Conservation (phyloP, 2,329 filamentous ascomycete genomes). For the Trichoderma afroharzianum region DNA sequence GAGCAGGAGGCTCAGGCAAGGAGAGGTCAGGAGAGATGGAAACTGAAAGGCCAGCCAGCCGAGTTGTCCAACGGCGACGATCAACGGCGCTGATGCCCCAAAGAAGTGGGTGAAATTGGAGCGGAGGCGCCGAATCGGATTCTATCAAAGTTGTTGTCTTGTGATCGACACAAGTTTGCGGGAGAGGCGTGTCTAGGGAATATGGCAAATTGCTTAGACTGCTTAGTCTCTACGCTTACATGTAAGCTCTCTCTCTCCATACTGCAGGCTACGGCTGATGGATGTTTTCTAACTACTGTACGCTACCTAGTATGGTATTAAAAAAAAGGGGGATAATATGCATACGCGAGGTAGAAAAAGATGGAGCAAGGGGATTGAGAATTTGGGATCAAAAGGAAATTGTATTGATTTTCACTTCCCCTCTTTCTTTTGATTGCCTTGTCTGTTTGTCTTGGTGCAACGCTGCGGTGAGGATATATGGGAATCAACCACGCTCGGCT, state of each 20-base stretch:
- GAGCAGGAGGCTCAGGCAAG: background rate
- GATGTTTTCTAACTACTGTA: background rate
- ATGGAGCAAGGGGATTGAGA: background rate
- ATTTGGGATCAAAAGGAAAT: background rate
- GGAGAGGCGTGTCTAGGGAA: slow-evolving; percentile 14
- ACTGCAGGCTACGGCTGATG: background rate
- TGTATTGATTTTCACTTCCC: background rate
- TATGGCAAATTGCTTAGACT: background rate
- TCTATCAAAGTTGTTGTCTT: background rate
- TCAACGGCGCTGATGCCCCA: slow-evolving; percentile 11
- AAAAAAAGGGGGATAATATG: background rate
- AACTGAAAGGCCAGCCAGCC: background rate
- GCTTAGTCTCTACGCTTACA: slow-evolving; percentile 1
- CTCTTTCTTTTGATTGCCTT: background rate
- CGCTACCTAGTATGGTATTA: background rate
- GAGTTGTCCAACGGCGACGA: background rate
- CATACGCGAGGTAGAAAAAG: background rate
- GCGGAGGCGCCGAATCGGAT: slow-evolving; percentile 6
- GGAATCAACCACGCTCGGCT: background rate
- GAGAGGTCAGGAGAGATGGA: background rate
- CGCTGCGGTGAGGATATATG: background rate
- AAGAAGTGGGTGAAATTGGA: slow-evolving; percentile 9
- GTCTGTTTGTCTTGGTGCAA: background rate
- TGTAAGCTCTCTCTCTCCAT: slow-evolving; percentile 1
- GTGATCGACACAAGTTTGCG: background rate